Evolutionary conservation across 768 basidiomycete genomes (phyloP), one percentile per base, ranked within the genome.

Genomic region (Leccinellum albellum): DNA sequence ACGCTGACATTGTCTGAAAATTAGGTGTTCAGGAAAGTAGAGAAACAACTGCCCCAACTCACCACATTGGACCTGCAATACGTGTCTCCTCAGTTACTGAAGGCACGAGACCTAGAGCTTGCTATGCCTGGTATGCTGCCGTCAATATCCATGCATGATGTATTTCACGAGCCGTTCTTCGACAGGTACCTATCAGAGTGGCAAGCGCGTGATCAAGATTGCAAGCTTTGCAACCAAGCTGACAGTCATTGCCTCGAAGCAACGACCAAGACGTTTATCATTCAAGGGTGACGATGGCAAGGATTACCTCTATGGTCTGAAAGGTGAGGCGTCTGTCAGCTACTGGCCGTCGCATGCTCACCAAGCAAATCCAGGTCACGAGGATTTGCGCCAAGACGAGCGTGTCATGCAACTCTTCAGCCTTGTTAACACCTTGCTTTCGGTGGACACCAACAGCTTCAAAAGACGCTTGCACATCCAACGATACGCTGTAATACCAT

Each of bases 391-490:
- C 40, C 97, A 98, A 74, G 97, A 99, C 69, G 97, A 99, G 66
- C 85, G 97, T 60, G 97, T 98, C 55, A 98, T 98, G 96, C 97
- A 99, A 71, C 81, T 98, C 20, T 98, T 98, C 73, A 90, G 97
- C 57, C 85, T 99, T 48, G 90, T 98, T 65, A 99, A 99, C 73
- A 96, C 93, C 0, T 76, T 98, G 2, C 84, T 99, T 28, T 88
- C 91, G 7, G 87, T 93, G 20, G 96, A 99, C 66, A 91, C 94
- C 21, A 86, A 91, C 67, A 94, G 92, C 70, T 98, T 96, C 82
- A 97, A 96, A 76, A 82, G 97, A 33, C 92, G 94, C 62, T 79
- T 99, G 46, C 93, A 94, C 65, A 96, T 98, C 53, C 96, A 96
- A 70, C 84, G 86, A 42, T 98, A 83, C 72, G 86, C 94, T 17